These are phyloP conservation scores for Aspergillus fijiensis DNA, from an alignment of 2,329 filamentous ascomycete genomes.

Conservation along the genomic window DNA sequence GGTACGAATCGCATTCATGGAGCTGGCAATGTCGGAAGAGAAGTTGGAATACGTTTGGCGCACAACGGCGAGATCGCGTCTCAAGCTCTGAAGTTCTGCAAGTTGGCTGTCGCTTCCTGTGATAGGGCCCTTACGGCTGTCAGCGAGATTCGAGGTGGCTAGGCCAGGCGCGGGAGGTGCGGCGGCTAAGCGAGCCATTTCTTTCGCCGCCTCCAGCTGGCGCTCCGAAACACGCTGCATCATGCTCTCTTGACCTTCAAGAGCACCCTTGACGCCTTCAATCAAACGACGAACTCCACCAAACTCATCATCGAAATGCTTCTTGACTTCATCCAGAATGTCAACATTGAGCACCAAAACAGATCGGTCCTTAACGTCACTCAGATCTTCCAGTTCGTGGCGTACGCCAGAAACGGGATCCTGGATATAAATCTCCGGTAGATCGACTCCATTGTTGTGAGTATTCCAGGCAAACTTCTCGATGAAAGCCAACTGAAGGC, in stretches of 20 bases:
- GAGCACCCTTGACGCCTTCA: conserved; percentile 78
- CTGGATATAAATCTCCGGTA: conserved; percentile 97
- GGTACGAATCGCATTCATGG: conserved; percentile 77
- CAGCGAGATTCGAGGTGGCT: conserved; percentile 24
- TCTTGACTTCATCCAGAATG: conserved; percentile 90
- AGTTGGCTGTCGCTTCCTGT: conserved; percentile 60
- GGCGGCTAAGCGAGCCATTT: conserved; percentile 68
- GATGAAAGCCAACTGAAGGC: conserved; percentile 92
- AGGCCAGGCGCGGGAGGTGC: conserved; percentile 41
- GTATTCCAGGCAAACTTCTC: conserved; percentile 99
- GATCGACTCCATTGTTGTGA: conserved; percentile 84
- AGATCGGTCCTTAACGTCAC: conserved; percentile 89
- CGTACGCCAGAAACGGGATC: conserved; percentile 94
- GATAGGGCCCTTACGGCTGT: conserved; percentile 27
- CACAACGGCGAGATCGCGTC: conserved; percentile 84
- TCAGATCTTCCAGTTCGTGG: conserved; percentile 90
- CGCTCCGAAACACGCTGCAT: conserved; percentile 86
- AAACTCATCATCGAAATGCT: conserved; percentile 90
- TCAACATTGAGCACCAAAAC: conserved; percentile 96
- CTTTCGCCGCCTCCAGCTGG: conserved; percentile 84
- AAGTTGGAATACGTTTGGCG: conserved; percentile 93
- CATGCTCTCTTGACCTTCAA: conserved; percentile 78
- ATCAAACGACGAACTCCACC: conserved; percentile 76
- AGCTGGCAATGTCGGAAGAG: conserved; percentile 80
- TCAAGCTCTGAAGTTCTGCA: conserved; percentile 75